Percentiles rank a stretch among this genome's conserved stretches.
These are phyloP conservation scores for Arthrobotrys megalospora DNA, from an alignment of 2,329 filamentous ascomycete species.

Conservation along the genomic window DNA sequence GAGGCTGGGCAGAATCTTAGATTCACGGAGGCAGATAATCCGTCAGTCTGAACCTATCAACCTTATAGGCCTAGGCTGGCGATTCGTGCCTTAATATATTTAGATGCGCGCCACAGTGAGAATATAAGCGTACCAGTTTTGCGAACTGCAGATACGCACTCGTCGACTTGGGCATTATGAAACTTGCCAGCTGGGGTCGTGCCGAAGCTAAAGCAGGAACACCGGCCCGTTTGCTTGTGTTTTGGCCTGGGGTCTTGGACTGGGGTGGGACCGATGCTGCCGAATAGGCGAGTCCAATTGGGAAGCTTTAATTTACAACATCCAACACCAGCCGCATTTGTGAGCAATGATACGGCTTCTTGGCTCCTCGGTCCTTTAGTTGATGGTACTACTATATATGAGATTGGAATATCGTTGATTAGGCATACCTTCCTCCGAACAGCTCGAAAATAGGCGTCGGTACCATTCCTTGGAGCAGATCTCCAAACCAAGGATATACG, in stretches of 20 bases:
- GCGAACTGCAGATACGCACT: slow-evolving; percentile 3
- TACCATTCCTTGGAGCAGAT: slow-evolving; percentile 18
- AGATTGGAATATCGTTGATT: not conserved
- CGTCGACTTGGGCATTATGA: slow-evolving; percentile 19
- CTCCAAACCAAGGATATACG: not conserved
- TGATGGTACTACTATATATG: not conserved
- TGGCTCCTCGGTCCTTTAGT: not conserved
- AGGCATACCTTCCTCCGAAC: slow-evolving; percentile 2
- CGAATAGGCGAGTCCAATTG: slow-evolving; percentile 23
- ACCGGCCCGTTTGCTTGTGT: slow-evolving; percentile 55
- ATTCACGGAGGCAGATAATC: slow-evolving; percentile 59
- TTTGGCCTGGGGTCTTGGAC: slow-evolving; percentile 27
- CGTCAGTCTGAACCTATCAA: slow-evolving; percentile 39
- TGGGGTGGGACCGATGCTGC: slow-evolving; percentile 48
- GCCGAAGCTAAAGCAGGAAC: slow-evolving; percentile 60
- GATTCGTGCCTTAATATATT: slow-evolving; percentile 2
- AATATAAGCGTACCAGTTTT: slow-evolving; percentile 12
- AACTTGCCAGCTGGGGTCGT: slow-evolving; percentile 29
- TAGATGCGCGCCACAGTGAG: slow-evolving; percentile 15
- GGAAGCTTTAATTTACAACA: slow-evolving; percentile 5
- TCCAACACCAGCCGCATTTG: not conserved
- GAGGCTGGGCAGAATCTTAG: slow-evolving; percentile 15
- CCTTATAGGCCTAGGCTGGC: not conserved
- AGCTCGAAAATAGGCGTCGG: slow-evolving; percentile 1
- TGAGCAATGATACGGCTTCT: not conserved